phyloP scores from a whole-genome alignment of 805 yeast species.

The Nakazawaea molendinolei region DNA sequence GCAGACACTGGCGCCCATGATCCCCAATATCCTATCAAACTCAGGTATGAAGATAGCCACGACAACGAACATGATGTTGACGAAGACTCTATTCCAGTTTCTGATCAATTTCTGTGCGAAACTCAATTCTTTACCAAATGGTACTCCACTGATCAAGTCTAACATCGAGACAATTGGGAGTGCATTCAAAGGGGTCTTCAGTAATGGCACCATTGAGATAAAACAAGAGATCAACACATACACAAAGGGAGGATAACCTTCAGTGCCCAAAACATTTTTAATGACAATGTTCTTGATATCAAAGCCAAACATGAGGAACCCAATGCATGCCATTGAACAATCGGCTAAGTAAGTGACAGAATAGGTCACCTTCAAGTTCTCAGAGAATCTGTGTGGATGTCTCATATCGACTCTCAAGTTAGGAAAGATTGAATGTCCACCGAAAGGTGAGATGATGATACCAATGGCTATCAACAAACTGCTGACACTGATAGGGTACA shows the following conservation, averaged over 20 bases:
- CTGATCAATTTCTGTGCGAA: conserved; percentile 6
- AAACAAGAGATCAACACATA: conserved; percentile 52
- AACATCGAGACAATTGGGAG: conserved; percentile 78
- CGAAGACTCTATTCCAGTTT: conserved; percentile 35
- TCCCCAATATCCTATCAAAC: conserved; percentile 78
- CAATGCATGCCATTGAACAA: conserved; percentile 53
- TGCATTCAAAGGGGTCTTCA: conserved; percentile 83
- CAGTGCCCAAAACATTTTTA: conserved; percentile 59
- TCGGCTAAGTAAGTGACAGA: conserved; percentile 53
- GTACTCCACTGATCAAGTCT: conserved; percentile 36
- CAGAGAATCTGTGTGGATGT: conserved; percentile 54
- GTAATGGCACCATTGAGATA: conserved; percentile 75
- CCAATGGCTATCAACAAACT: conserved; percentile 49
- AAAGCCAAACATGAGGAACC: conserved; percentile 77
- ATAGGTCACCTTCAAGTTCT: conserved; percentile 50
- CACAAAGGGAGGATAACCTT: conserved; percentile 62
- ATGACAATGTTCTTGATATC: conserved; percentile 67
- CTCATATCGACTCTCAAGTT: conserved; percentile 71
- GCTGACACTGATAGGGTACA: conserved; percentile 31
- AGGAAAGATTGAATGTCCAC: conserved; percentile 82
- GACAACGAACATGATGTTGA: conserved; percentile 55
- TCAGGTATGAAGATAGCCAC: conserved; percentile 73
- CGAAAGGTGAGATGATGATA: conserved; percentile 71
- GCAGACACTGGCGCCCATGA: conserved; percentile 79
- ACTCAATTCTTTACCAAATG: conserved; percentile 10